Evolutionary conservation across 2,329 filamentous ascomycete genomes (phyloP).

Genomic region (Fusarium coffeatum): DNA sequence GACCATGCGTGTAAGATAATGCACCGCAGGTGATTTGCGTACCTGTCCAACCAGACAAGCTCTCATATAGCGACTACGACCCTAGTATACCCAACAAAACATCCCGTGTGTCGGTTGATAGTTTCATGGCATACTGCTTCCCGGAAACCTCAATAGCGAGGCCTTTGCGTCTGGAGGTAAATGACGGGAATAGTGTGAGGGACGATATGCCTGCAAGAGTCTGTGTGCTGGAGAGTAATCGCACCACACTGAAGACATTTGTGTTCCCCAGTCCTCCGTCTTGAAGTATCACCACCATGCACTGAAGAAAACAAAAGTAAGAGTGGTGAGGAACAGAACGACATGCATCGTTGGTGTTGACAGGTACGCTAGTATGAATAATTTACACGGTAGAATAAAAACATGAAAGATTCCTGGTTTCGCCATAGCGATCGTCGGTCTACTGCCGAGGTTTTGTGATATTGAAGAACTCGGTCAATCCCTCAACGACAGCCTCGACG

Average conservation of each 20-base stretch:
- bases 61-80: conserved; percentile 54
- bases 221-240: conserved; percentile 62
- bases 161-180: conserved; percentile 65
- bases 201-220: conserved; percentile 63
- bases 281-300: not conserved
- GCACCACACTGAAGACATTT: conserved; percentile 61
- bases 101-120: conserved; percentile 19
- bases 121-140: conserved; percentile 42
- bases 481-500: conserved; percentile 82
- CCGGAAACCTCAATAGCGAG: conserved; percentile 45
- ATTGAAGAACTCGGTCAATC: conserved; percentile 81
- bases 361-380: conserved; percentile 39
- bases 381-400: conserved; percentile 35
- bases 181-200: conserved; percentile 56
- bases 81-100: conserved; percentile 25
- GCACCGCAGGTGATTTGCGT: conserved; percentile 49
- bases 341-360: conserved; percentile 11
- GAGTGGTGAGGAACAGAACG: not conserved
- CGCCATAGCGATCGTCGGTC: not conserved
- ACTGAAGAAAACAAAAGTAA: not conserved
- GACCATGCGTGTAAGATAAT: conserved; percentile 38
- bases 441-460: conserved; percentile 70
- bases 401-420: not conserved
- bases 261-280: conserved; percentile 47
- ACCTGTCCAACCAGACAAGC: conserved; percentile 52